phyloP scores from a whole-genome alignment of 352 stramenopile genomes.

The Aphanomyces invadans region DNA sequence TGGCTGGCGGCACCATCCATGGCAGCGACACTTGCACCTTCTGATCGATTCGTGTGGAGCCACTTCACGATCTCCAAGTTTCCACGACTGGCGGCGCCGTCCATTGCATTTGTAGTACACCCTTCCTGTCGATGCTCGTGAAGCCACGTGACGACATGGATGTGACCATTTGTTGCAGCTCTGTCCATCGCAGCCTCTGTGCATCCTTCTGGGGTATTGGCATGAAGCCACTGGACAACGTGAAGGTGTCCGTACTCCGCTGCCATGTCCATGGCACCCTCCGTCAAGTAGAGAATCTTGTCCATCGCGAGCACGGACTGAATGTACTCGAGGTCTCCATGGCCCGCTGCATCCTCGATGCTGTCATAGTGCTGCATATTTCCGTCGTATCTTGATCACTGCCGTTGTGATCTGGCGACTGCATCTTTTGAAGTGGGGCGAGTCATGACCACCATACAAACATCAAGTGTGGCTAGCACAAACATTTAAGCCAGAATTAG shows the following conservation, averaged over 20 bases:
- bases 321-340: constrained; percentile 4
- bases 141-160: constrained; percentile 7
- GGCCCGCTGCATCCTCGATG: neutral
- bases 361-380: too few species aligned
- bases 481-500: neutral
- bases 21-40: constrained; percentile 30
- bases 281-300: constrained; percentile 9
- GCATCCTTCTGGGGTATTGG: neutral
- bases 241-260: constrained; percentile 12
- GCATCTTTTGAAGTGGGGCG: too few species aligned
- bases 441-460: constrained; percentile 11
- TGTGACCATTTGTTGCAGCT: constrained; percentile 8
- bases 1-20: constrained; percentile 30
- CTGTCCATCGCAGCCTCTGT: constrained; percentile 16
- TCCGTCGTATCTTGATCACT: constrained; percentile 8
- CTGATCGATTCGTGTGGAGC: constrained; percentile 29
- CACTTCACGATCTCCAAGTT: constrained; percentile 33
- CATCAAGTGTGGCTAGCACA: neutral
- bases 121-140: constrained; percentile 19
- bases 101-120: constrained; percentile 26
- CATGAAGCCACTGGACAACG: constrained; percentile 10
- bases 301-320: neutral
- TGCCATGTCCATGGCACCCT: constrained; percentile 2
- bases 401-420: too few species aligned
- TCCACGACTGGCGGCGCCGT: constrained; percentile 26